Evolutionary conservation across 2,329 filamentous ascomycete species (phyloP), one percentile per base, ranked within the genome.

Genomic region (Cercospora zeae-maydis): DNA sequence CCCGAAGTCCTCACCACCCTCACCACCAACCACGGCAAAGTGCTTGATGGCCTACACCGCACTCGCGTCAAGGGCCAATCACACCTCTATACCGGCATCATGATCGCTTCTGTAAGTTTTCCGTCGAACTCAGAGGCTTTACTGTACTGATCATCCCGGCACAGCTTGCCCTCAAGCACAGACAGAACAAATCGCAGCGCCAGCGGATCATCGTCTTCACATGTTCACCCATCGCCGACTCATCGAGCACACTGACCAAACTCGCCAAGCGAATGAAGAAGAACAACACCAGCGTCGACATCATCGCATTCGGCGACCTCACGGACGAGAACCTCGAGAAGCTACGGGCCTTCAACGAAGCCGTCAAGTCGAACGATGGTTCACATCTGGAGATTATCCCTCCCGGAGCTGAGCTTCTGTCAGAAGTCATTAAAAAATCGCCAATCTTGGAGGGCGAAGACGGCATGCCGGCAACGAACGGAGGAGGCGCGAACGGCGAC

Each of bases 211-310:
- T 99, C 78, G 92, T 96, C 65, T 97, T 99, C 78, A 89, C 93
- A 67, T 99, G 95, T 84, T 96, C 92, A 45, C 90, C 93, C 30
- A 88, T 98, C 74, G 84, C 88, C 66, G 95, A 99, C 75, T 89
- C 91, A 67, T 90, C 97, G 78, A 95, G 95, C 80, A 87, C 89
- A 59, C 86, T 99, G 56, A 85, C 93, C 66, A 91, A 91, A 75
- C 84, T 99, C 31, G 93, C 95, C 49, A 96, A 95, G 82, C 96
- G 95, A 81, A 96, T 98, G 92, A 98, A 98, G 87, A 99, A 99
- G 85, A 90, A 89, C 78, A 93, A 91, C 74, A 91, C 96, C 64
- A 91, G 88, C 65, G 91, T 99, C 74, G 95, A 99, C 78, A 93
- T 99, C 74, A 86, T 99, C 65, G 87, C 93, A 52, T 99, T 99